Base-by-base conservation (phyloP, 2,329 filamentous ascomycete genomes). In the Hypoxylon sp. region DNA sequence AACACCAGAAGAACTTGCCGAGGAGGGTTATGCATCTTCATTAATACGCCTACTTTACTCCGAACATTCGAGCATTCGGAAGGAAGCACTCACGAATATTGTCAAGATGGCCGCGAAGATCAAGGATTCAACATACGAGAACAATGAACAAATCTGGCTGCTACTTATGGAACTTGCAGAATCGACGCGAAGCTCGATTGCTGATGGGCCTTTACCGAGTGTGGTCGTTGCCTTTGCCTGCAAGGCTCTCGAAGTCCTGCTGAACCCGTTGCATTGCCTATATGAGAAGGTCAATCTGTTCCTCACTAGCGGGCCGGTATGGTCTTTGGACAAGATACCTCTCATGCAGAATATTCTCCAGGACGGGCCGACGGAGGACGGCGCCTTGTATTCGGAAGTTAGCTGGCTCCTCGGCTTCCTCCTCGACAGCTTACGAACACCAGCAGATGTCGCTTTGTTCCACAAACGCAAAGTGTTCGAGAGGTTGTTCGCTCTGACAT, bases 211-310 rank as follows among this genome's bases (percentile, higher is more conserved):
- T 0, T 81, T 96, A 2, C 90, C 94, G 0, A 93, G 90, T 65
- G 84, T 93, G 11, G 88, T 93, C 5, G 86, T 89, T n/a, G 87
- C 91, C 9, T 96, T 97, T 72, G 90, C 93, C 6, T 84, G 86
- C 48, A 88, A 88, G 69, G 88, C 90, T 1, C 83, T 97, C 6
- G 81, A 85, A 1, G 88, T 97, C 14, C 80, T 97, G 47, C 86
- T 84, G 21, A 90, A 93, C 66, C 95, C 95, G 0, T 84, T 93
- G 14, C 93, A 97, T 75, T 88, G 87, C 65, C 86, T 97, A 37
- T 98, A 97, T 76, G 87, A 89, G 62, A 97, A 97, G 76, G 82
- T 96, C 78, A 97, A 97, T 81, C 83, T 85, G 5, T 97, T 94
- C 77, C 86, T 98, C 34, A 92, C 92, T 21, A 89, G 89, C 54